Percentiles rank a stretch among this genome's conserved stretches.
These are phyloP conservation scores for Phragmites australis DNA, from an alignment of 176 grass and related monocot genomes.

Conservation along the genomic window DNA sequence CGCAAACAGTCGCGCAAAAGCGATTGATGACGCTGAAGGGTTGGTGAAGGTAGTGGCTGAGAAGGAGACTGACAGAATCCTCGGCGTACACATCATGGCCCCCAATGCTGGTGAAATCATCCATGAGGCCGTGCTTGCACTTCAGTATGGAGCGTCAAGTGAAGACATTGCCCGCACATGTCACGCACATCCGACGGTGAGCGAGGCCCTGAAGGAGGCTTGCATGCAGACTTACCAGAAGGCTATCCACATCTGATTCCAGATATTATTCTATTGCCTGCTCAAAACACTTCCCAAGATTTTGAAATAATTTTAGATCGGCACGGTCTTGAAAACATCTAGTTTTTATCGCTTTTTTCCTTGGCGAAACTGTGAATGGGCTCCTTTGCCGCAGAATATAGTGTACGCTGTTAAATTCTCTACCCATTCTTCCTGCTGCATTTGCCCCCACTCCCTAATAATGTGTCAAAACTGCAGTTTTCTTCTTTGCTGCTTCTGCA, in stretches of 20 bases:
- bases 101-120: slow-evolving; percentile 80
- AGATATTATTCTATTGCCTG: neutral
- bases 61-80: slow-evolving; percentile 80
- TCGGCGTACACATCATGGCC: slow-evolving; percentile 86
- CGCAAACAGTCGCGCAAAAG: slow-evolving; percentile 82
- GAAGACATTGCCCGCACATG: slow-evolving; percentile 87
- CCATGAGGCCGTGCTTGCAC: slow-evolving; percentile 74
- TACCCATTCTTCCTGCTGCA: neutral
- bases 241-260: slow-evolving; percentile 65
- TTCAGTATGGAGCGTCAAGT: slow-evolving; percentile 81
- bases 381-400: slow-evolving; percentile 22
- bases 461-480: slow-evolving; percentile 21
- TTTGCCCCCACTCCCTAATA: neutral
- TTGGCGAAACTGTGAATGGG: slow-evolving; percentile 29
- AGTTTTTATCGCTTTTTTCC: neutral
- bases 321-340: slow-evolving; percentile 36
- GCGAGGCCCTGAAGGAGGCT: slow-evolving; percentile 86
- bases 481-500: neutral
- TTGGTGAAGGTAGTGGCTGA: slow-evolving; percentile 83
- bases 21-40: slow-evolving; percentile 80
- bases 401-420: slow-evolving; percentile 13
- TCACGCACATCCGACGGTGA: slow-evolving; percentile 86
- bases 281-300: slow-evolving; percentile 11
- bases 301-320: slow-evolving; percentile 45
- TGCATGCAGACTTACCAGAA: slow-evolving; percentile 75